A percentile compares a stretch with the other conserved stretches of the same genome.
Evolutionary conservation across 495 filamentous ascomycete genomes (phyloP).

Genomic region (Aspergillus hancockii): DNA sequence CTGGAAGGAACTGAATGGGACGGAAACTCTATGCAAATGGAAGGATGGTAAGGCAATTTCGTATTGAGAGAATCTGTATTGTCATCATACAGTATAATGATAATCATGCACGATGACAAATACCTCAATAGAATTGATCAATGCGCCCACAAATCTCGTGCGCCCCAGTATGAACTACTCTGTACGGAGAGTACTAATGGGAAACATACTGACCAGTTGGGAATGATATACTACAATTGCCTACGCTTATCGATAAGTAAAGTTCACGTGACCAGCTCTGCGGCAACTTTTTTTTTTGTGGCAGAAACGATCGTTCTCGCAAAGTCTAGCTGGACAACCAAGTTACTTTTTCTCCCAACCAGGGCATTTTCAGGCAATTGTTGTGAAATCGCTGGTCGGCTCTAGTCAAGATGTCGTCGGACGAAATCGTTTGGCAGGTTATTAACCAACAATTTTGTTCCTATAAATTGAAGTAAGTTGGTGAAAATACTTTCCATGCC

Average conservation of each 20-base stretch:
- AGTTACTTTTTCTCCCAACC: constrained; percentile 23
- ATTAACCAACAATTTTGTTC: constrained; percentile 96
- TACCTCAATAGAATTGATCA: not conserved
- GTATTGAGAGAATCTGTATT: not conserved
- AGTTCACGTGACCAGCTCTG: constrained; percentile 33
- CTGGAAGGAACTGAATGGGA: constrained; percentile 52
- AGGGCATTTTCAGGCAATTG: constrained; percentile 17
- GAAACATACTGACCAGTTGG: not conserved
- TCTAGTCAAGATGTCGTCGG: constrained; percentile 64
- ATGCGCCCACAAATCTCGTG: not conserved
- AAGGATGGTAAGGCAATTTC: constrained; percentile 34
- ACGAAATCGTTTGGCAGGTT: constrained; percentile 97
- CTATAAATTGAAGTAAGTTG: constrained; percentile 86
- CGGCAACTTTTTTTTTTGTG: constrained; percentile 38
- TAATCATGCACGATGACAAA: constrained; percentile 3
- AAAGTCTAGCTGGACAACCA: constrained; percentile 23
- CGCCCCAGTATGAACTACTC: not conserved
- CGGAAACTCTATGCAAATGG: constrained; percentile 41
- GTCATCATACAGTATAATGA: constrained; percentile 13
- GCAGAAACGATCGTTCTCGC: constrained; percentile 12
- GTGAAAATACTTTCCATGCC: constrained; percentile 5
- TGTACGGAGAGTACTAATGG: too few species aligned
- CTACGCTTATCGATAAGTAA: constrained; percentile 36
- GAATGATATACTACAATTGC: constrained; percentile 1
- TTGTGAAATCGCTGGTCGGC: constrained; percentile 3